Base-by-base conservation (phyloP, 2,329 filamentous ascomycete species). In the Epichloe scottii region DNA sequence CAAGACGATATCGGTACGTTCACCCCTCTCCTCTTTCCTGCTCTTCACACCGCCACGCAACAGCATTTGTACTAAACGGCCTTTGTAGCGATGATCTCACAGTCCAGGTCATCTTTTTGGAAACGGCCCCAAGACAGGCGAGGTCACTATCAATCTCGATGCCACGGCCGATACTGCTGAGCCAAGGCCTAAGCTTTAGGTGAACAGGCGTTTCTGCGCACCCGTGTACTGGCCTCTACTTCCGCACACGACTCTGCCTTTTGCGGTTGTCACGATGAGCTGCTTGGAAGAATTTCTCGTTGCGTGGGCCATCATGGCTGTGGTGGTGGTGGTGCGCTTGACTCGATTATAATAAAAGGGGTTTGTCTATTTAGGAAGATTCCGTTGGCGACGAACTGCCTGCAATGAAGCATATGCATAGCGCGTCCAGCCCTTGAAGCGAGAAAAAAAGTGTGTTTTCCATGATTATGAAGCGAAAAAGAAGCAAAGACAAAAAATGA, bases 51-150 rank as follows among this genome's bases (percentile, higher is more conserved):
- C n/a, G 8, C 2, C 11, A 15, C 46, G n/a, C 17, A 49, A 19
- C 14, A n/a, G n/a, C 17, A n/a, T 34, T 10, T 21, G 6, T 23
- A 35, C 41, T 49, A 37, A 45, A 15, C 1, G 35, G 3, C 37
- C 21, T 11, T 21, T 14, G 3, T 42, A 91, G 89, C 58, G 93
- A 98, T 64, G 93, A 98, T 65, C 72, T 98, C 56, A 98, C 93
- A 0, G 91, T 98, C 15, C 89, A 98, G 67, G 93, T 98, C 54
- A 95, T 98, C 63, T 98, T 98, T 77, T 98, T 98, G 93, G 93
- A 54, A 81, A 95, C 59, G 81, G 84, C 37, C 73, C 83, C 49
- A 83, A 83, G 64, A 85, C 78, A 33, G 89, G 90, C 37, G 84
- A 85, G 56, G 85, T 97, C 5, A 79, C 84, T 5, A 67, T 95